Conservation (phyloP, 805 yeast species). For the Metschnikowia aberdeeniae region DNA sequence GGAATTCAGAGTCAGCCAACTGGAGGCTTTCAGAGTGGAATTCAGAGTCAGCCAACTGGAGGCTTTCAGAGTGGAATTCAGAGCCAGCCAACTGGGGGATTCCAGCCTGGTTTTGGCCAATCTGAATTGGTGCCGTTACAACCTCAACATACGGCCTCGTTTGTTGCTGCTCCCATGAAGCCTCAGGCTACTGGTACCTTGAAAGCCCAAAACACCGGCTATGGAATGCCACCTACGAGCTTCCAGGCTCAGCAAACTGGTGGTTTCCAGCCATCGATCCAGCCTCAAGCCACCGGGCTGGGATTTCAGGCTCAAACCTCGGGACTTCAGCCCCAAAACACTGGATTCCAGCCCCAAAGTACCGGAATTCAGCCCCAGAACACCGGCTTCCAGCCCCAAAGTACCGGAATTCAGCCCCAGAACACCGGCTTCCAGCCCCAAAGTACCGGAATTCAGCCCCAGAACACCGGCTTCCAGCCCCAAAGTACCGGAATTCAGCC, state of each 20-base stretch:
- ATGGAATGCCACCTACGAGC: conserved; percentile 13
- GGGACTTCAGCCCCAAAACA: conserved; percentile 28
- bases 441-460: conserved; percentile 9
- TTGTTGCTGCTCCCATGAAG: conserved; percentile 27
- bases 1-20: conserved; percentile 5
- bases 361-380: conserved; percentile 27
- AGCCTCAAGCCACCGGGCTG: conserved; percentile 10
- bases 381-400: conserved; percentile 44
- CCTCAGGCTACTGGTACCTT: conserved; percentile 39
- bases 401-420: conserved; percentile 48
- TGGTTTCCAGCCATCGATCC: conserved; percentile 17
- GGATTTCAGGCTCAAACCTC: conserved; percentile 21
- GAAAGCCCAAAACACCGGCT: conserved; percentile 21
- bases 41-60: conserved; percentile 4
- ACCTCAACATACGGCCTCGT: conserved; percentile 69
- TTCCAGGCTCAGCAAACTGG: conserved; percentile 19
- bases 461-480: conserved; percentile 5
- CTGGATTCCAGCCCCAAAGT: conserved; percentile 26
- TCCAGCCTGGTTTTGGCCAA: no score
- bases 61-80: neutral
- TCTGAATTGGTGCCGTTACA: conserved; percentile 39
- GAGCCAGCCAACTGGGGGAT: conserved; percentile 42
- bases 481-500: conserved; percentile 14
- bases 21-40: conserved; percentile 17
- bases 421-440: conserved; percentile 26